phyloP scores from a whole-genome alignment of 805 yeast species.

The Komagataella ulmi region DNA sequence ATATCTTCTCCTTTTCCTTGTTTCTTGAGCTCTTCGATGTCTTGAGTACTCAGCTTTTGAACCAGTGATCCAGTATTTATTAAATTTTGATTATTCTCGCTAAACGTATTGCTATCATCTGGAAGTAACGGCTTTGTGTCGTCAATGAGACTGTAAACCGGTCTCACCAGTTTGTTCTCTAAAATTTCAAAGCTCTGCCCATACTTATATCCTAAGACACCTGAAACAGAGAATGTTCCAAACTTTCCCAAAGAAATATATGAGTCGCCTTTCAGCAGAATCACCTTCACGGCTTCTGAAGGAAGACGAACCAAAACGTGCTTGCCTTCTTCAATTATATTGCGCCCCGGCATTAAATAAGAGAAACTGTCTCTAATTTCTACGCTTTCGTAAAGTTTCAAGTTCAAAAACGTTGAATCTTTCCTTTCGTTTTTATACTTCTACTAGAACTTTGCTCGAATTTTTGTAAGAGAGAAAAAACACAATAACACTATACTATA shows the following conservation, averaged over 20 bases:
- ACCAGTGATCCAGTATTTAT: conserved; percentile 54
- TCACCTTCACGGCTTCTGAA: conserved; percentile 63
- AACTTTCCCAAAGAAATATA: conserved; percentile 76
- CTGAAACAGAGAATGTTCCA: conserved; percentile 70
- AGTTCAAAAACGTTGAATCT: not conserved
- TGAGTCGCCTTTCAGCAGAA: conserved; percentile 49
- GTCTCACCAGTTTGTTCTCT: conserved; percentile 37
- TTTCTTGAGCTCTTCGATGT: conserved; percentile 72
- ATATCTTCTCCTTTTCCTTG: conserved; percentile 69
- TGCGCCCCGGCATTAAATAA: not conserved
- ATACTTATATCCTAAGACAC: conserved; percentile 65
- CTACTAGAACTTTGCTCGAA: no score
- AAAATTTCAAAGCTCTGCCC: conserved; percentile 85
- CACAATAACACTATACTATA: no score
- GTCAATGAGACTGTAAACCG: conserved; percentile 28
- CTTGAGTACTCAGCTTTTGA: conserved; percentile 65
- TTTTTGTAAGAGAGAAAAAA: no score
- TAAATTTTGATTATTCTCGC: conserved; percentile 55
- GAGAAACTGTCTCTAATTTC: no score
- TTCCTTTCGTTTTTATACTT: no score
- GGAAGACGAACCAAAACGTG: conserved; percentile 66
- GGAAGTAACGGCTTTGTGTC: conserved; percentile 8
- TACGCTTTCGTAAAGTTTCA: not conserved
- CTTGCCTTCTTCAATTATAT: not conserved
- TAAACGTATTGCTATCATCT: conserved; percentile 22